Evolutionary conservation across 306 rosid genomes (phyloP).

Genomic region (Rosa lucieae): DNA sequence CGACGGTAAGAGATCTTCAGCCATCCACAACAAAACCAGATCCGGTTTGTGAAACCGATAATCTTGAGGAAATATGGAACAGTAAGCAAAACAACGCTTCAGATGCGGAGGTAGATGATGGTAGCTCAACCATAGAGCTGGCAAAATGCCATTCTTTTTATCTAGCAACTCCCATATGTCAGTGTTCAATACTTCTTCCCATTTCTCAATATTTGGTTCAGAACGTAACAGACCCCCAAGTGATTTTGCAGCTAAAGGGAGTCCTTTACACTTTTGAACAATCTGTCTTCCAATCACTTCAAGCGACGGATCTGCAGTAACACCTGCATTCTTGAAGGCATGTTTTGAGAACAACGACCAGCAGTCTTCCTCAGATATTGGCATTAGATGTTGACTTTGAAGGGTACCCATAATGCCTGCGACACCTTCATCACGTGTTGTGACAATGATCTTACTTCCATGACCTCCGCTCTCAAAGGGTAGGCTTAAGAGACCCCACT

Average conservation of each 20-base stretch:
- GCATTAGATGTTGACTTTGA: neutral
- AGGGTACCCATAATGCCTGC: neutral
- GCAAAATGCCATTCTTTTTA: neutral
- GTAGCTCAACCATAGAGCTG: conserved; percentile 13
- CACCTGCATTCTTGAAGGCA: neutral
- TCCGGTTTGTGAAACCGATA: conserved; percentile 1
- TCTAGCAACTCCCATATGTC: neutral
- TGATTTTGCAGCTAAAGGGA: conserved; percentile 16
- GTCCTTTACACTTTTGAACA: conserved; percentile 24
- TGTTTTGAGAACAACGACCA: neutral
- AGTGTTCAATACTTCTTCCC: neutral
- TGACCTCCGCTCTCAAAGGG: neutral
- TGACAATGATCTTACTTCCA: conserved; percentile 6
- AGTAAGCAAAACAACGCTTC: conserved; percentile 25
- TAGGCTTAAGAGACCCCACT: neutral
- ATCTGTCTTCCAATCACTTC: conserved; percentile 17
- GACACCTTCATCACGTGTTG: neutral
- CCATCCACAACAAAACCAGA: conserved; percentile 40
- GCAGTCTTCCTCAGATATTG: neutral
- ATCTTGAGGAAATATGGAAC: conserved; percentile 28
- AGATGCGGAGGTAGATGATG: conserved; percentile 17
- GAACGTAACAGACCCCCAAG: neutral
- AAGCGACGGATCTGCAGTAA: neutral
- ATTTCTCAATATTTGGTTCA: neutral
- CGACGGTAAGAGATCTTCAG: conserved; percentile 17